These are phyloP conservation scores for Dictyostelium capitatum DNA, from an alignment of 78 protist genomes.

Conservation along the genomic window DNA sequence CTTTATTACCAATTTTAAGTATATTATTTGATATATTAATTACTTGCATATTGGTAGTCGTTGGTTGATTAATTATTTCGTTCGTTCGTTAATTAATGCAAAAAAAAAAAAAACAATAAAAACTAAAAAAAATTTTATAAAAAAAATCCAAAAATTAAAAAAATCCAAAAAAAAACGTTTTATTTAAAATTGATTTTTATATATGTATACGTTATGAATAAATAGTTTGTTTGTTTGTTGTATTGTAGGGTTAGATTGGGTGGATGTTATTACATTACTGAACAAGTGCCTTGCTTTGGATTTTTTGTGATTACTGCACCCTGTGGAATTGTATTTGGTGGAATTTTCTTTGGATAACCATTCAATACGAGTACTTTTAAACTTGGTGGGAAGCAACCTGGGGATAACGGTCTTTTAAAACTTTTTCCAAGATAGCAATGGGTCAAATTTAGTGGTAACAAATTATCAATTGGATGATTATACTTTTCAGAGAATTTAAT, in stretches of 20 bases:
- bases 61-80: neutral
- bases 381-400: neutral
- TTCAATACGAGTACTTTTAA: neutral
- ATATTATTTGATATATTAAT: slow-evolving; percentile 35
- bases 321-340: neutral
- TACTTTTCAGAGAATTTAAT: neutral
- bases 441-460: neutral
- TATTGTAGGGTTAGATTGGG: too few relatives aligned
- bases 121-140: neutral
- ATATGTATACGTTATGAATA: neutral
- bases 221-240: neutral
- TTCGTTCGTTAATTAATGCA: neutral
- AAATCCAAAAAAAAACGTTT: neutral
- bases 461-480: neutral
- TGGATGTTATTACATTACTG: neutral
- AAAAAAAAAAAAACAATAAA: neutral
- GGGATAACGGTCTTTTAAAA: neutral
- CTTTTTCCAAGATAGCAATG: neutral
- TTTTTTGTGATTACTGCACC: neutral
- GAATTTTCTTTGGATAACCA: slow-evolving; percentile 18
- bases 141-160: neutral
- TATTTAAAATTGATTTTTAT: neutral
- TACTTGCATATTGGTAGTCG: neutral
- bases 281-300: neutral
- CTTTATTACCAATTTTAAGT: slow-evolving; percentile 39